Evolutionary conservation across 192 early-diverging fungal species (phyloP).

Genomic region (Coemansia sp.): DNA sequence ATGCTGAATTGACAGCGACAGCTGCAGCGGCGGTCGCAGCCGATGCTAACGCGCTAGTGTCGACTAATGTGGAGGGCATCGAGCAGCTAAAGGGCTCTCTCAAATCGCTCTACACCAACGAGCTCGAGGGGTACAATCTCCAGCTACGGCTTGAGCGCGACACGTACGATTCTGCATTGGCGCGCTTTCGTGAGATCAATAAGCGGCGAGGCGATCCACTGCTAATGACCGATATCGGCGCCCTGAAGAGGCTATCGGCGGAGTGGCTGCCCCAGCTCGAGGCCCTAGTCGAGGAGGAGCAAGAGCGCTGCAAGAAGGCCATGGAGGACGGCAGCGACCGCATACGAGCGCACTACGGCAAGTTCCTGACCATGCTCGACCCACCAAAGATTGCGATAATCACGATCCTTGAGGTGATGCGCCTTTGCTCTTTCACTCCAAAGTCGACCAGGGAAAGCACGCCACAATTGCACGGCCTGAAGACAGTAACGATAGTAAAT

Average conservation of each 20-base stretch:
- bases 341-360: constrained; percentile 28
- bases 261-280: constrained; percentile 77
- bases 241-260: constrained; percentile 66
- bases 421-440: constrained; percentile 62
- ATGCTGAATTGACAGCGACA: neutral
- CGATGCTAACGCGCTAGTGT: constrained; percentile 32
- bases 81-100: constrained; percentile 73
- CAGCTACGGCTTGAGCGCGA: constrained; percentile 85
- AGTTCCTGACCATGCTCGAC: constrained; percentile 43
- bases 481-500: constrained; percentile 52
- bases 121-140: constrained; percentile 66
- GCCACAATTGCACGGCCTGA: constrained; percentile 39
- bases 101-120: constrained; percentile 57
- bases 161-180: constrained; percentile 74
- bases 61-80: constrained; percentile 73
- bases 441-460: constrained; percentile 21
- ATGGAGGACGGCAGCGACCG: constrained; percentile 18
- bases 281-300: constrained; percentile 70
- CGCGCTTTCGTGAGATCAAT: constrained; percentile 61
- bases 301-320: constrained; percentile 53
- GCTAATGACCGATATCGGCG: constrained; percentile 56
- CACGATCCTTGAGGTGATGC: constrained; percentile 80
- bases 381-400: constrained; percentile 81
- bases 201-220: constrained; percentile 62
- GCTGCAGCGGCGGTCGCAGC: constrained; percentile 10